Conservation (phyloP, 768 basidiomycete genomes). For the Amanita thiersii region DNA sequence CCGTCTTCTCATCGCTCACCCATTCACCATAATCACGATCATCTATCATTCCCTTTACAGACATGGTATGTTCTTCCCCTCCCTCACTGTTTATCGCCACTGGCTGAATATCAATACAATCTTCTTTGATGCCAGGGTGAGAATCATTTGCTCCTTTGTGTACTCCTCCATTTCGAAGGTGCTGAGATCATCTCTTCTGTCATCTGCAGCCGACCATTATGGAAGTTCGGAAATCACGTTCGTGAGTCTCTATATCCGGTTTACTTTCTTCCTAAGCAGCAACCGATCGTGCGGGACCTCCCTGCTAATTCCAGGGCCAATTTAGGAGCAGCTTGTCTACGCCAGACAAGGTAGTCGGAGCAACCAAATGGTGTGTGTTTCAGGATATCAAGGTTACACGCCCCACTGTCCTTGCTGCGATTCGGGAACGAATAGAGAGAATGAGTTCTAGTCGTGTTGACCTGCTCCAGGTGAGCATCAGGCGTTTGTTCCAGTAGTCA, state of each 20-base stretch:
- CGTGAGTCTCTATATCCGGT: constrained; percentile 30
- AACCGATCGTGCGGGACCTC: constrained; percentile 6
- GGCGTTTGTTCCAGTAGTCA: too few relatives aligned
- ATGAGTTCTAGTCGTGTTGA: constrained; percentile 57
- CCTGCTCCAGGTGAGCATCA: constrained; percentile 54
- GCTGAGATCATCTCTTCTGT: constrained; percentile 1
- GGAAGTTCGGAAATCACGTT: constrained; percentile 78
- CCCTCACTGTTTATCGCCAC: neutral
- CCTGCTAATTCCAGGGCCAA: constrained; percentile 45
- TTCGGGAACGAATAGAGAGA: constrained; percentile 63
- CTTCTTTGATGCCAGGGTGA: constrained; percentile 2
- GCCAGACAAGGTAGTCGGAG: constrained; percentile 46
- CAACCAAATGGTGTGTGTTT: constrained; percentile 87
- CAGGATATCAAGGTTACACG: constrained; percentile 35
- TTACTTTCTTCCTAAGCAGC: constrained; percentile 8
- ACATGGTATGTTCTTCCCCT: constrained; percentile 28
- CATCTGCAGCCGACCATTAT: constrained; percentile 70
- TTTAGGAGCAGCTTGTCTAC: constrained; percentile 42
- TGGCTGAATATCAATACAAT: neutral
- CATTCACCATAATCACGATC: neutral
- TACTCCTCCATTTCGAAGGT: too few relatives aligned
- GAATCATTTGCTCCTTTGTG: too few relatives aligned
- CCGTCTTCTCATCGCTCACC: neutral
- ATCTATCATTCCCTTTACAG: constrained; percentile 15
- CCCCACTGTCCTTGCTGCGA: constrained; percentile 48